Base-by-base conservation (phyloP, 768 basidiomycete species). In the Tremella fuciformis region DNA sequence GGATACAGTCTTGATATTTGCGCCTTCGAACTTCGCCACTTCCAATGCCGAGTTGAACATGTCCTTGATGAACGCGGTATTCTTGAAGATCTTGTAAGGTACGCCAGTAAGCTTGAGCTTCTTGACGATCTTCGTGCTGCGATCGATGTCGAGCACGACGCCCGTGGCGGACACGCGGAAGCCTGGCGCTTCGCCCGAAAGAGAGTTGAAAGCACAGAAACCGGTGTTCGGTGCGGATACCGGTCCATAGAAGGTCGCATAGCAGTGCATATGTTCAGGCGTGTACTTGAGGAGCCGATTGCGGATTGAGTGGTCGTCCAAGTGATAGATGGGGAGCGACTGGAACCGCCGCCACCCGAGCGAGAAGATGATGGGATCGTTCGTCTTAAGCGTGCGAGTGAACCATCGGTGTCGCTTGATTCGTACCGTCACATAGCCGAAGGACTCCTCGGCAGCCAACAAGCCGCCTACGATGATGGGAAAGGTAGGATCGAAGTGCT, bases 211-310 rank as follows among this genome's bases (percentile, higher is more conserved):
- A 1, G 94, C 88, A 76, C 96, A 98, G 79, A 99, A 93, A 29
- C 93, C 92, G 0, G 91, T 96, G 78, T 96, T 96, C 19, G 93
- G 94, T 0, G 89, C 80, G 1, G 91, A 81, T 19, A 91, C 86
- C 7, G 96, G 94, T 0, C 91, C 94, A 71, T 93, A 99, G 78
- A 98, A 96, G 1, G 93, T 96, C 1, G 93, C 94, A 71, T 87
- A 94, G 71, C 96, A 99, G 75, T 99, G 96, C 96, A 94, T 97
- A 72, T 99, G 96, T 78, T 99, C 96, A 0, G 96, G 96, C 0
- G 96, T 97, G 75, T 99, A 99, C 79, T 99, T 99, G 79, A 99
- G 88, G 87, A 98, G 89, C 37, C 96, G 90, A 86, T 97, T 96
- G 16, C 96, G 88, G 66, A 97, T 94, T 9, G 88, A 91, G 73